phyloP scores from a whole-genome alignment of 2,329 filamentous ascomycete species.

The Aspergillus eucalypticola region DNA sequence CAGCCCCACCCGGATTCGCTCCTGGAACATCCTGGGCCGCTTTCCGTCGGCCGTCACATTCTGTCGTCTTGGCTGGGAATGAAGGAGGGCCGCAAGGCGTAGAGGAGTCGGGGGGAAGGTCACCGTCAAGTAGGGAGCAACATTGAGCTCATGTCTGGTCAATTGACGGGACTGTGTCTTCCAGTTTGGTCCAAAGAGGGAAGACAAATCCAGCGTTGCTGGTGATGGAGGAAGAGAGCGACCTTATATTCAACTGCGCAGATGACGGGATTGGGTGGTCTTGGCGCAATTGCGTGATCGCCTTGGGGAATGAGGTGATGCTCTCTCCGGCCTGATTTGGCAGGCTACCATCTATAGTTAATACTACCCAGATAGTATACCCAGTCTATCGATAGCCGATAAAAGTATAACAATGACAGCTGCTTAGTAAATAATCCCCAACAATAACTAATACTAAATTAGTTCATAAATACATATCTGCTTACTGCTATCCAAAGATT shows the following conservation, averaged over 20 bases:
- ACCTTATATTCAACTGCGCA: conserved; percentile 30
- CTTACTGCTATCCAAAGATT: not conserved
- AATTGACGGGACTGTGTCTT: not conserved
- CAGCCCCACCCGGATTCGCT: conserved; percentile 23
- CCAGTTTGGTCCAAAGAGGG: not conserved
- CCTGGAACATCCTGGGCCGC: conserved; percentile 14
- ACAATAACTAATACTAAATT: not conserved
- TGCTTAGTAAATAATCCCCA: not conserved
- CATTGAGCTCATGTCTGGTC: not conserved
- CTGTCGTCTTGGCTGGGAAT: conserved; percentile 4
- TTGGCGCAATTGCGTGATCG: conserved; percentile 41
- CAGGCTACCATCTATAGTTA: conserved; percentile 1
- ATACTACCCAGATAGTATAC: not conserved
- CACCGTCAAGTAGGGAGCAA: not conserved
- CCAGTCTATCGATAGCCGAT: not conserved
- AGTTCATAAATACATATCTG: too few relatives aligned
- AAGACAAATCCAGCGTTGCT: not conserved
- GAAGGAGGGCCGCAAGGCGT: conserved; percentile 1
- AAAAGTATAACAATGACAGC: too few relatives aligned
- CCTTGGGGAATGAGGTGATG: conserved; percentile 1
- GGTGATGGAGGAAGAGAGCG: conserved; percentile 20
- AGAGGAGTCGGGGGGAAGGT: not conserved
- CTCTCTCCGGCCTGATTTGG: conserved; percentile 1
- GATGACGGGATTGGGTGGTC: conserved; percentile 21
- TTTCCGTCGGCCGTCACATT: conserved; percentile 28